phyloP scores from a whole-genome alignment of 345 rosid species.

The Iberis pinnata region DNA sequence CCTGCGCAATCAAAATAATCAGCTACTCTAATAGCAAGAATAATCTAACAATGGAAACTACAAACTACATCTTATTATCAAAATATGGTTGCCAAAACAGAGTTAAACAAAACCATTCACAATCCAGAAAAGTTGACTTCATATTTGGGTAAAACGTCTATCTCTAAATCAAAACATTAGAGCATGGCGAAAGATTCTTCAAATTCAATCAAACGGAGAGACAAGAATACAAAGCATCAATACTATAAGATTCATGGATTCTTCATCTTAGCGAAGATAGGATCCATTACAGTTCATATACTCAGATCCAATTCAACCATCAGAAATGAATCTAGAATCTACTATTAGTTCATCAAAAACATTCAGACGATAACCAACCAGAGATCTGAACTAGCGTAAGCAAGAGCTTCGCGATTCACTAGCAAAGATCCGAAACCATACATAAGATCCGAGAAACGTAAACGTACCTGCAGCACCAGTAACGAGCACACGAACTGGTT shows the following conservation, averaged over 20 bases:
- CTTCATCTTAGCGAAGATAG: not conserved
- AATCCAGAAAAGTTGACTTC: too few species aligned
- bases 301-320: slow-evolving; percentile 6
- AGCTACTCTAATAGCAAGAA: too few species aligned
- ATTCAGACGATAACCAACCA: too few species aligned
- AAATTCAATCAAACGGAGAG: not conserved
- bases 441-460: not conserved
- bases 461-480: slow-evolving; percentile 99
- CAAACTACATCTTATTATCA: not conserved
- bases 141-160: too few species aligned
- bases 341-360: too few species aligned
- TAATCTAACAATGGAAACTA: not conserved
- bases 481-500: slow-evolving; percentile 92
- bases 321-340: not conserved
- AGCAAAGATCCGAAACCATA: slow-evolving; percentile 11
- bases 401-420: not conserved
- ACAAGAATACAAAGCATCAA: not conserved
- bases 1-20: slow-evolving; percentile 51
- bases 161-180: too few species aligned
- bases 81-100: not conserved
- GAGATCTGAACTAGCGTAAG: too few species aligned
- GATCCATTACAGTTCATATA: slow-evolving; percentile 2
- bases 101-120: too few species aligned
- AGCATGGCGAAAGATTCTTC: not conserved
- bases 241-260: too few species aligned